These are phyloP conservation scores for Colletotrichum sp. DNA, from an alignment of 2,329 filamentous ascomycete species.

Conservation along the genomic window DNA sequence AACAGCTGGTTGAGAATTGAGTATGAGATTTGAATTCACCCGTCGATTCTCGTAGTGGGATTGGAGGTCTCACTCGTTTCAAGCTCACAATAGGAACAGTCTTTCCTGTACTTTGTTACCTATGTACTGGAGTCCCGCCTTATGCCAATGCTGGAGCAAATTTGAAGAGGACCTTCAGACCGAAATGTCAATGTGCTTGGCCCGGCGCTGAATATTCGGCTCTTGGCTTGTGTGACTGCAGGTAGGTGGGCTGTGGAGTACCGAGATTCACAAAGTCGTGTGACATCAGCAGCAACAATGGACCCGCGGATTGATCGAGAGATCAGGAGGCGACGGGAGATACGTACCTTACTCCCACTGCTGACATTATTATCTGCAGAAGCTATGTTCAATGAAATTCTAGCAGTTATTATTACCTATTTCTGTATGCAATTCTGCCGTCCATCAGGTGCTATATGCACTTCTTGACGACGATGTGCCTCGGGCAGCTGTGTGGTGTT, in stretches of 20 bases:
- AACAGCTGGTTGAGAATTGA: background rate
- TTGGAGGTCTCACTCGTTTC: background rate
- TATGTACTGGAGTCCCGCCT: background rate
- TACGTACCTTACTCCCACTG: background rate
- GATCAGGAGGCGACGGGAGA: background rate
- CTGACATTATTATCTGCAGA: background rate
- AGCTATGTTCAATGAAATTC: rapidly evolving
- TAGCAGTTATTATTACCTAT: background rate
- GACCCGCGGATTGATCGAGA: background rate
- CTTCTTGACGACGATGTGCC: background rate
- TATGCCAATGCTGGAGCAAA: background rate
- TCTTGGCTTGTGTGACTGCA: background rate
- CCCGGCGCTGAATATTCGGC: background rate
- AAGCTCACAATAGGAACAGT: background rate
- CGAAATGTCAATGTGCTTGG: background rate
- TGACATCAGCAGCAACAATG: background rate
- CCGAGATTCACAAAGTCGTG: background rate
- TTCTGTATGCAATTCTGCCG: background rate
- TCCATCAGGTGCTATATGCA: background rate
- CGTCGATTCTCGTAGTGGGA: background rate
- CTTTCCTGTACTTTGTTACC: background rate
- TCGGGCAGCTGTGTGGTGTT: background rate
- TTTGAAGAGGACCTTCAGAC: rapidly evolving
- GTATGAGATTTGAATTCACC: background rate
- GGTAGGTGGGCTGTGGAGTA: background rate